A percentile compares a stretch with the other conserved stretches of the same genome.
Conservation (phyloP, 2,329 filamentous ascomycete species). For the Botrytis cinerea region DNA sequence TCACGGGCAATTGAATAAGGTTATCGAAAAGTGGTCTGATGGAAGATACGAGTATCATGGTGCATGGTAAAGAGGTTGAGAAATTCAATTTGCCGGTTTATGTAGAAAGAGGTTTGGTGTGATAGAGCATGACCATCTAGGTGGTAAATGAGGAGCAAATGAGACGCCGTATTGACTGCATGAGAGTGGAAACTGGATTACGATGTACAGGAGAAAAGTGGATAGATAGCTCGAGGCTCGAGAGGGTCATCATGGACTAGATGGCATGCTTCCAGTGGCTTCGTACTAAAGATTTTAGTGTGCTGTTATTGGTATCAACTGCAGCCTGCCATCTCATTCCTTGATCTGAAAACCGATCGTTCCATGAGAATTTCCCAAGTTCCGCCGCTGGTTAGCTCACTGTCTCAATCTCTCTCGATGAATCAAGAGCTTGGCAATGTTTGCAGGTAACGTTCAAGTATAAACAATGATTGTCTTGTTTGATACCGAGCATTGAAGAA, state of each 20-base stretch:
- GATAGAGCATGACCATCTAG: not conserved
- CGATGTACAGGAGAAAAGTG: constrained; percentile 1
- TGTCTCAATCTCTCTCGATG: not conserved
- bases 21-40: constrained; percentile 3
- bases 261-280: not conserved
- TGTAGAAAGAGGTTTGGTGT: not conserved
- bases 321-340: not conserved
- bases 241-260: not conserved
- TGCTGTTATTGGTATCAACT: not conserved
- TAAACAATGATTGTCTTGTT: not conserved
- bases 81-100: not conserved
- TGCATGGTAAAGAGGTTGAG: not conserved
- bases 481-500: not conserved
- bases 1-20: not conserved
- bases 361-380: not conserved
- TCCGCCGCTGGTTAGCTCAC: not conserved
- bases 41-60: not conserved
- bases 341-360: not conserved
- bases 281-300: not conserved
- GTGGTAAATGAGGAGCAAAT: not conserved
- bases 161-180: not conserved
- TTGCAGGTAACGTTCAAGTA: not conserved
- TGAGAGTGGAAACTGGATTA: not conserved
- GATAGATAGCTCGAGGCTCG: not conserved
- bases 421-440: not conserved